Conservation (phyloP, 139 green algal genomes). For the Diplosphaera chodatii region DNA sequence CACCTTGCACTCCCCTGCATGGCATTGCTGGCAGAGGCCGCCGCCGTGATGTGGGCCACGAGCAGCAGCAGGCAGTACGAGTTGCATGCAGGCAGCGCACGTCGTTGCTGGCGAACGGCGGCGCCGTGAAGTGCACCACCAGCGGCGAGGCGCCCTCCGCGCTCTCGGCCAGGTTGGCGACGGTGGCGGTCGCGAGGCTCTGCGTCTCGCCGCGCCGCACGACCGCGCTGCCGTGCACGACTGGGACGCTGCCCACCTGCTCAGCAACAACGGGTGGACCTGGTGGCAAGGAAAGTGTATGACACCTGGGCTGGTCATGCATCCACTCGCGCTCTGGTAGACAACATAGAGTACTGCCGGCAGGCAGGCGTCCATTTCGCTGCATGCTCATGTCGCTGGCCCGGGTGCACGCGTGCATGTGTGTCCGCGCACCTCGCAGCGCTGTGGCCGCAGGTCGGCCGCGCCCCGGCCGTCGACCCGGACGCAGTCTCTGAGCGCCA, state of each 20-base stretch:
- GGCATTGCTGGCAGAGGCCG: too few relatives aligned
- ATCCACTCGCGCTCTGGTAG: too few relatives aligned
- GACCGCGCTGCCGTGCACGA: conserved; percentile 61
- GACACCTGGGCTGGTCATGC: too few relatives aligned
- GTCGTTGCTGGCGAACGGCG: conserved; percentile 32
- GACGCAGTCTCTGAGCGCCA: conserved; percentile 22
- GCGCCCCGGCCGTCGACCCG: conserved; percentile 34
- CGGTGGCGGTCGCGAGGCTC: conserved; percentile 39
- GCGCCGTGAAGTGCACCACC: conserved; percentile 52
- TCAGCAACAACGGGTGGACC: too few relatives aligned
- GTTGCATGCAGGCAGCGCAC: conserved; percentile 21
- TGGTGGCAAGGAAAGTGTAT: too few relatives aligned
- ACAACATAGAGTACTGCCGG: too few relatives aligned
- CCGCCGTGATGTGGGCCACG: too few relatives aligned
- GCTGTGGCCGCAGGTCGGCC: conserved; percentile 35
- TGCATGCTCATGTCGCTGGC: too few relatives aligned
- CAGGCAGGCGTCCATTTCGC: too few relatives aligned
- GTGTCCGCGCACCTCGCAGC: conserved; percentile 37
- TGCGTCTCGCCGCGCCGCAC: conserved; percentile 48
- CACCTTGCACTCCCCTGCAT: too few relatives aligned
- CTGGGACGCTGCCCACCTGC: conserved; percentile 28
- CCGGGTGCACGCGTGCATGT: too few relatives aligned
- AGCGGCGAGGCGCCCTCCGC: conserved; percentile 20
- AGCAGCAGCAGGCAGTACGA: too few relatives aligned
- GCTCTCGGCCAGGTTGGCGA: conserved; percentile 28